Base-by-base conservation (phyloP, 768 basidiomycete species). In the Podaxis carcinomalis region DNA sequence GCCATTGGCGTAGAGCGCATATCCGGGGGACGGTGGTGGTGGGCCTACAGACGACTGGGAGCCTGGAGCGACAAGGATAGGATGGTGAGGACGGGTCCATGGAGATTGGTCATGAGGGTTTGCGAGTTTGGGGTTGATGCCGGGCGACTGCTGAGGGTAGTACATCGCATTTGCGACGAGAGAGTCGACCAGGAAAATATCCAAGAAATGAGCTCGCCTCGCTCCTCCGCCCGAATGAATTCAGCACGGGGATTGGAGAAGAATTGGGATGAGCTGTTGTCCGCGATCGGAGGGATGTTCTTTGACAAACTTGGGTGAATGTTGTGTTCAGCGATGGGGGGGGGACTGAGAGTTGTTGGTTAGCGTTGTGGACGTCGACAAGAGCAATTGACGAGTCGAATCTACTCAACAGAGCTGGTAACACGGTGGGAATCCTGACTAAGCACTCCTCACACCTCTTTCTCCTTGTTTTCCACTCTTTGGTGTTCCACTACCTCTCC, bases 101-200 rank as follows among this genome's bases (percentile, higher is more conserved):
- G 87, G 82, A 23, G 82, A 80, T 76, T 87, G 88, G 76, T 91
- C 89, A 72, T 89, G 87, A 69, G 88, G 88, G 63, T 78, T 83
- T 66, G 88, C 77, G 66, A 90, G 80, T 71, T 91, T 91, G 79
- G 89, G 89, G 65, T 81, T 77, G 70, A 92, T 86, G 70, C 85
- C 88, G 70, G 90, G 90, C 65, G 90, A 91, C 74, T 90, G 89
- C 71, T 90, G 89, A 69, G 89, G 81, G 75, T 89, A 92, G 78
- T 90, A 92, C 89, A 92, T 92, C 76, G 77, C 79, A 81, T 80
- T 74, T 68, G 76, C 69, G 68, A 65, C 65, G 19, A 50, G 13
- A 37, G 57, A 7, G 57, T 25, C 47, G 36, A 13, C 49, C 35
- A 50, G 57, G 19, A 37, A 51, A 50, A 58, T 60, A 52, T 60